Conservation (phyloP, 2,329 filamentous ascomycete species). For the Ophiostoma sp. region DNA sequence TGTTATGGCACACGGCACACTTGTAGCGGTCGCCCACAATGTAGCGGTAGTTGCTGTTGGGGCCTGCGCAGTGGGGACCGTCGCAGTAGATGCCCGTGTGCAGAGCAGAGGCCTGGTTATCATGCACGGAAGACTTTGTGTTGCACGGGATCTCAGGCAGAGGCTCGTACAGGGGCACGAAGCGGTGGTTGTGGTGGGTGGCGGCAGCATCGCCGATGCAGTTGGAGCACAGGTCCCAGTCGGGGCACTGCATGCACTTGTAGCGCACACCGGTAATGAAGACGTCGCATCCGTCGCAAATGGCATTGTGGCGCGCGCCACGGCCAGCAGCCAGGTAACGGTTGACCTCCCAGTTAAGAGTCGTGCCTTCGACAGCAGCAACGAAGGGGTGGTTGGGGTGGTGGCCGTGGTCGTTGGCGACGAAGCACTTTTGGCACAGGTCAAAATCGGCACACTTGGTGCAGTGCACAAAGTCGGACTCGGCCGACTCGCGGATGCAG, state of each 20-base stretch:
- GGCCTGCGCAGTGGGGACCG: slow-evolving; percentile 73
- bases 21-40: slow-evolving; percentile 91
- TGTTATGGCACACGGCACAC: slow-evolving; percentile 91
- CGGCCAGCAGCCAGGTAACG: slow-evolving; percentile 72
- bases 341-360: slow-evolving; percentile 56
- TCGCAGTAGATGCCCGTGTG: slow-evolving; percentile 93
- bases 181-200: slow-evolving; percentile 78
- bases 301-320: slow-evolving; percentile 74
- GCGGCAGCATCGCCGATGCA: slow-evolving; percentile 64
- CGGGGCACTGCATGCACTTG: slow-evolving; percentile 95
- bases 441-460: slow-evolving; percentile 82
- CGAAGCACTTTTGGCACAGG: slow-evolving; percentile 78
- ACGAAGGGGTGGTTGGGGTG: slow-evolving; percentile 80
- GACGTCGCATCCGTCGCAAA: slow-evolving; percentile 92
- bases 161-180: slow-evolving; percentile 75
- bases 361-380: slow-evolving; percentile 59
- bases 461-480: slow-evolving; percentile 81
- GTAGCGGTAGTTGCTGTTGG: slow-evolving; percentile 46
- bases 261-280: slow-evolving; percentile 83
- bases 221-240: slow-evolving; percentile 88
- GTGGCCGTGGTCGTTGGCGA: slow-evolving; percentile 74
- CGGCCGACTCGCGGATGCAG: slow-evolving; percentile 63
- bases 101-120: slow-evolving; percentile 4
- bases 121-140: too few species aligned
- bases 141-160: slow-evolving; percentile 29